These are phyloP conservation scores for Dendrobium officinale DNA, from an alignment of 106 monocot species.

Conservation along the genomic window DNA sequence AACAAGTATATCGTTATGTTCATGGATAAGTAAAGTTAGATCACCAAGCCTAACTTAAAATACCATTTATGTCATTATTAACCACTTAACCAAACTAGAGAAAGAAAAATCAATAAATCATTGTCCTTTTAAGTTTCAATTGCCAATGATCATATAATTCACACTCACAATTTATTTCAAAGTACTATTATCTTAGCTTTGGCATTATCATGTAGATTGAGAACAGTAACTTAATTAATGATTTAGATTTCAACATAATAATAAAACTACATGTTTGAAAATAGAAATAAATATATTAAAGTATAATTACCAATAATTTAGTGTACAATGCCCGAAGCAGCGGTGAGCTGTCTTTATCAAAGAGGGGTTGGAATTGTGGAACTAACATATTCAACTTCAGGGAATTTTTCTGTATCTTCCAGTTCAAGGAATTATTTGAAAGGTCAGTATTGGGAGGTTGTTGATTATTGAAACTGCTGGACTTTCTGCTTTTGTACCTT, in stretches of 20 bases:
- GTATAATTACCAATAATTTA: constrained; percentile 46
- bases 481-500: not conserved
- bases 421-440: constrained; percentile 20
- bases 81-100: too few species aligned
- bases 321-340: constrained; percentile 50
- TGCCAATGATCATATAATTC: too few species aligned
- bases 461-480: constrained; percentile 8
- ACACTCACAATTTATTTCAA: too few species aligned
- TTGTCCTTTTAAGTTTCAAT: too few species aligned
- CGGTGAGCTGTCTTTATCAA: constrained; percentile 75
- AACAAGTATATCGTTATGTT: too few species aligned
- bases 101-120: too few species aligned
- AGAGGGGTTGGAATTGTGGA: constrained; percentile 44
- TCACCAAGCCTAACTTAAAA: not conserved
- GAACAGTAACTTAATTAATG: not conserved
- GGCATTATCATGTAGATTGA: not conserved
- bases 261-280: not conserved
- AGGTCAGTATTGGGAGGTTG: constrained; percentile 14
- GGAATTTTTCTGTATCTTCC: constrained; percentile 10
- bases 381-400: constrained; percentile 51
- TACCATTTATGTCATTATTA: not conserved
- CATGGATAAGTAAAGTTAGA: not conserved
- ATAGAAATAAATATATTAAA: not conserved
- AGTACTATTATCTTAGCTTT: not conserved
- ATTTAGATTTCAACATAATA: not conserved